Base-by-base conservation (phyloP, 192 early-diverging fungal species). In the Rhizoclosmatium globosum region DNA sequence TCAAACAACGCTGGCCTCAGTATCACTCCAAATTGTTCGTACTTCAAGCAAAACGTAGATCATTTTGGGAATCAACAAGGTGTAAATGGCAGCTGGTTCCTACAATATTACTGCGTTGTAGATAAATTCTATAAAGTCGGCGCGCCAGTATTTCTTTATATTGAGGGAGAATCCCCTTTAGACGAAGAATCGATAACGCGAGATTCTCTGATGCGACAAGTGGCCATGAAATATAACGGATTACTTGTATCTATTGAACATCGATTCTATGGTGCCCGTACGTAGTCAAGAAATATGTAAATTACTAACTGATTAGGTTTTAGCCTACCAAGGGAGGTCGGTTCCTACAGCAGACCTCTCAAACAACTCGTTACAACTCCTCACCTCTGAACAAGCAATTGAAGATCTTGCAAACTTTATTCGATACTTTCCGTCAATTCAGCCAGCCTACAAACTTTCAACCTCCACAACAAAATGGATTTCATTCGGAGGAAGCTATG, bases 331-430 rank as follows among this genome's bases (percentile, higher is more conserved):
- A 19, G 64, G 74, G 15, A 60, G 74, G 39, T 76, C 74, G 11
- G 64, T 67, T 64, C 74, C 74, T 11, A 76, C 74, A n/a, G 39
- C 64, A 11, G 74, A 76, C 48, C n/a, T 76, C n/a, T 50, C 62
- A 4, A 38, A 13, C 57, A 47, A 64, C 7, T 50, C 45, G 9
- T 46, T 76, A 23, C 43, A 67, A 62, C 64, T 76, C 9, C 31
- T 76, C 4, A 67, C 56, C 0, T n/a, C 23, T 39, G n/a, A 76
- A 15, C 74, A 76, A 76, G 74, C 74, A 19, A 56, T 76, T 67
- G 74, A 76, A 43, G 74, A 76, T 46, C 46, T 53, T 21, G 74
- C 64, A 21, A 23, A 64, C 19, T 67, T 76, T 39, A 45, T 76
- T n/a, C 3, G 13, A n/a, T n/a, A 19, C 3, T 76, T 76, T 67